Conservation (phyloP, 2,329 filamentous ascomycete genomes). For the Penicillium sp. region DNA sequence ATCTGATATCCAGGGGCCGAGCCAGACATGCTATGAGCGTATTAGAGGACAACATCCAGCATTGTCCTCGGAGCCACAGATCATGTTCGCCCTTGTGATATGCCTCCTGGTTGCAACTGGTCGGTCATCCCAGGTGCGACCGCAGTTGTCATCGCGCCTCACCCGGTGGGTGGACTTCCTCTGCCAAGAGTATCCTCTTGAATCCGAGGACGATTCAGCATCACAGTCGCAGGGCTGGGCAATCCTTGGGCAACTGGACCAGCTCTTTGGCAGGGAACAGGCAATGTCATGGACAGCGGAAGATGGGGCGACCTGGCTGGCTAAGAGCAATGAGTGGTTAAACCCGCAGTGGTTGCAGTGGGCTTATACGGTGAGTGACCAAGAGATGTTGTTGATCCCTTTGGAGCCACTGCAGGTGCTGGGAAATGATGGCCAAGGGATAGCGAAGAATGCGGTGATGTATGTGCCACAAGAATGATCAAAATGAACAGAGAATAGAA, state of each 20-base stretch:
- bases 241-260: constrained; percentile 17
- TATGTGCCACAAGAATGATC: constrained; percentile 35
- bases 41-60: constrained; percentile 20
- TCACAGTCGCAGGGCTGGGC: constrained; percentile 20
- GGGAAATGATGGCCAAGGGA: constrained; percentile 18
- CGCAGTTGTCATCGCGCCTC: constrained; percentile 33
- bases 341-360: constrained; percentile 42
- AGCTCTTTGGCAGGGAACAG: constrained; percentile 22
- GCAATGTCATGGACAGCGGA: constrained; percentile 4
- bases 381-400: constrained; percentile 39
- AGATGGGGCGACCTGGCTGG: constrained; percentile 20
- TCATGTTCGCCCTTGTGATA: constrained; percentile 30
- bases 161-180: constrained; percentile 38
- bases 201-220: constrained; percentile 14
- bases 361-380: constrained; percentile 43
- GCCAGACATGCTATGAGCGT: constrained; percentile 24
- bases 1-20: constrained; percentile 24
- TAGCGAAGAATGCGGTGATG: constrained; percentile 34
- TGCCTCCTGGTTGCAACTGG: constrained; percentile 34
- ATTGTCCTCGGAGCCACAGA: constrained; percentile 19
- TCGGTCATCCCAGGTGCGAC: constrained; percentile 12
- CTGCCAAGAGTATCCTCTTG: constrained; percentile 32
- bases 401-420: constrained; percentile 36
- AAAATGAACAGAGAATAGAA: constrained; percentile 1
- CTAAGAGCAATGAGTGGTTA: constrained; percentile 35